Percentiles rank a stretch among this genome's conserved stretches.
Evolutionary conservation across 805 yeast species (phyloP).

Genomic region (Candida ponderosae): DNA sequence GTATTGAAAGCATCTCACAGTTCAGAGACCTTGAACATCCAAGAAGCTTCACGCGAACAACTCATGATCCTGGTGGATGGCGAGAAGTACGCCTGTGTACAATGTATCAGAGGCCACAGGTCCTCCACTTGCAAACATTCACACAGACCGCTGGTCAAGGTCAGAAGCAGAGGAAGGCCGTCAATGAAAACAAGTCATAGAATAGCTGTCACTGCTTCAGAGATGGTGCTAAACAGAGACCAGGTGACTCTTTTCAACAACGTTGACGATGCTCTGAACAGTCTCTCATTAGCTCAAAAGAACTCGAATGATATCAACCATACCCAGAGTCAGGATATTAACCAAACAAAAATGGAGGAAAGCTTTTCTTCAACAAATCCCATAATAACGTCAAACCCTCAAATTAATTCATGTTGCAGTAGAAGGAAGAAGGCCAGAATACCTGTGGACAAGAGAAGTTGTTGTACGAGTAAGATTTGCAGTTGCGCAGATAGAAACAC

Average conservation of each 20-base stretch:
- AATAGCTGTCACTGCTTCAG: constrained; percentile 20
- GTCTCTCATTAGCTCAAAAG: too few relatives aligned
- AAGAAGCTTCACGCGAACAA: too few relatives aligned
- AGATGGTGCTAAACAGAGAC: constrained; percentile 9
- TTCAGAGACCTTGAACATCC: too few relatives aligned
- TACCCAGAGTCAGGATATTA: too few relatives aligned
- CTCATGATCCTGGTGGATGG: constrained; percentile 74
- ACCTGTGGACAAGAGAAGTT: neutral
- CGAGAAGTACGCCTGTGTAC: constrained; percentile 64
- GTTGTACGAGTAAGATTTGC: constrained; percentile 4
- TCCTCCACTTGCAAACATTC: constrained; percentile 74
- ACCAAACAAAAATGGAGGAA: too few relatives aligned
- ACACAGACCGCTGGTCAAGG: constrained; percentile 64
- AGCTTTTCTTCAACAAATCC: too few relatives aligned
- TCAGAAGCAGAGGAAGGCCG: constrained; percentile 73
- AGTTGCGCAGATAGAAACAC: constrained; percentile 5
- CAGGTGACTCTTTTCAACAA: constrained; percentile 4
- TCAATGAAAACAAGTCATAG: constrained; percentile 32
- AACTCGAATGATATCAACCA: too few relatives aligned
- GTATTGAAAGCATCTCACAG: too few relatives aligned
- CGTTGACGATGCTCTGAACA: neutral
- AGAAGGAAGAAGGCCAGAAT: neutral
- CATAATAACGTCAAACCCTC: too few relatives aligned
- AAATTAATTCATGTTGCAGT: neutral
- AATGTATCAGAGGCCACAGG: constrained; percentile 80